These are phyloP conservation scores for Neurospora pannonica DNA, from an alignment of 495 filamentous ascomycete species.

Conservation along the genomic window DNA sequence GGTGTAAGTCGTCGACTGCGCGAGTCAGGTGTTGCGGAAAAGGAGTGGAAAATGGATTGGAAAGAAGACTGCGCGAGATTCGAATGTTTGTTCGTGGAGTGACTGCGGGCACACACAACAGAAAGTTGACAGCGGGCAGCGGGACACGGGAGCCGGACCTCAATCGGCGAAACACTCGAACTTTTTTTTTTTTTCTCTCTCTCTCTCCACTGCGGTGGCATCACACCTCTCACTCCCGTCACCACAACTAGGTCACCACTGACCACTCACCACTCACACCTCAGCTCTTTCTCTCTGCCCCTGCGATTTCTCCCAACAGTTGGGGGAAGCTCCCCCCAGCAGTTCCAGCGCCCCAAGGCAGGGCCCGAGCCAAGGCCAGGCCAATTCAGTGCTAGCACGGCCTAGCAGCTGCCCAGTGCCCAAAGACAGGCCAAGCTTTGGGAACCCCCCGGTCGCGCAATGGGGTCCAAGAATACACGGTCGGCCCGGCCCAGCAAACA, in stretches of 20 bases:
- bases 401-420: not conserved
- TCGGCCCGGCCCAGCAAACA: not conserved
- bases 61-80: not conserved
- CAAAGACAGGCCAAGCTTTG: not conserved
- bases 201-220: not conserved
- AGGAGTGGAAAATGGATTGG: not conserved
- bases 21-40: not conserved
- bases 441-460: not conserved
- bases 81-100: not conserved
- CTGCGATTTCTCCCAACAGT: not conserved
- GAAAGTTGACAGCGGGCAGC: not conserved
- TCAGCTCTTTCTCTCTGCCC: not conserved
- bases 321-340: not conserved
- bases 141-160: slow-evolving; percentile 14
- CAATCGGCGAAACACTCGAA: slow-evolving; percentile 21
- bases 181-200: slow-evolving; percentile 14
- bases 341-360: not conserved
- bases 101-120: not conserved
- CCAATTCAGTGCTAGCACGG: not conserved
- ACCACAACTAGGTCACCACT: no score
- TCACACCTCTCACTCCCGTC: not conserved
- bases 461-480: not conserved
- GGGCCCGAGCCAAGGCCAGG: not conserved
- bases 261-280: not conserved
- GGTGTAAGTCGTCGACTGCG: not conserved